Percentiles rank a stretch among this genome's conserved stretches.
Conservation (phyloP, 2,329 filamentous ascomycete species). For the Coniochaeta sp. region DNA sequence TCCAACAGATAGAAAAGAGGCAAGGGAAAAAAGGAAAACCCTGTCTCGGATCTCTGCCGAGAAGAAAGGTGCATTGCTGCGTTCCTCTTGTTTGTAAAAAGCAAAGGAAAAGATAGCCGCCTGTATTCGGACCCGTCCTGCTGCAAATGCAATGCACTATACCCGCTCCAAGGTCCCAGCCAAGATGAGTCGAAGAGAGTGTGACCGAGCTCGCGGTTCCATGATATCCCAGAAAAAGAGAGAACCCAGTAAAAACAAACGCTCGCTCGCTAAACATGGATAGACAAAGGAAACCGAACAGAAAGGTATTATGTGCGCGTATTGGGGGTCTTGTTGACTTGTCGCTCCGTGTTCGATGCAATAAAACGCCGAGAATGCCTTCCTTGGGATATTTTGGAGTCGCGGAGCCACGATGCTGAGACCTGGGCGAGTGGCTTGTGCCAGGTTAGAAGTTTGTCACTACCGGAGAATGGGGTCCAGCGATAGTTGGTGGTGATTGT, state of each 20-base stretch:
- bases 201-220: slow-evolving; percentile 43
- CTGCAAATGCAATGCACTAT: slow-evolving; percentile 47
- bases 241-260: slow-evolving; percentile 25
- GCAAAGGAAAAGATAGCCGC: slow-evolving; percentile 26
- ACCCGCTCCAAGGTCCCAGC: slow-evolving; percentile 45
- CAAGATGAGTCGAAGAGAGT: slow-evolving; percentile 39
- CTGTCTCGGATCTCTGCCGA: slow-evolving; percentile 17
- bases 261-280: slow-evolving; percentile 32
- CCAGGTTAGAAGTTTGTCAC: slow-evolving; percentile 32
- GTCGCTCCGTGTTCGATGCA: slow-evolving; percentile 28
- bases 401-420: slow-evolving; percentile 15
- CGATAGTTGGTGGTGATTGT: slow-evolving; percentile 47
- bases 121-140: slow-evolving; percentile 38
- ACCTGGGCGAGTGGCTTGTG: not conserved
- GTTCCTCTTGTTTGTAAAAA: slow-evolving; percentile 48
- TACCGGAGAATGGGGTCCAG: slow-evolving; percentile 38
- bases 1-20: slow-evolving; percentile 19
- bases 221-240: slow-evolving; percentile 34
- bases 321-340: slow-evolving; percentile 20
- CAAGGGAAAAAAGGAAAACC: slow-evolving; percentile 17
- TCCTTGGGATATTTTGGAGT: slow-evolving; percentile 6
- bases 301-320: slow-evolving; percentile 17
- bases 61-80: slow-evolving; percentile 52
- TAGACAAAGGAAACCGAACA: slow-evolving; percentile 18
- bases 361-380: slow-evolving; percentile 27